Evolutionary conservation across 1,284 basidiomycete species (phyloP), one percentile per base, ranked within the genome.

Genomic region (Pterula multifida): DNA sequence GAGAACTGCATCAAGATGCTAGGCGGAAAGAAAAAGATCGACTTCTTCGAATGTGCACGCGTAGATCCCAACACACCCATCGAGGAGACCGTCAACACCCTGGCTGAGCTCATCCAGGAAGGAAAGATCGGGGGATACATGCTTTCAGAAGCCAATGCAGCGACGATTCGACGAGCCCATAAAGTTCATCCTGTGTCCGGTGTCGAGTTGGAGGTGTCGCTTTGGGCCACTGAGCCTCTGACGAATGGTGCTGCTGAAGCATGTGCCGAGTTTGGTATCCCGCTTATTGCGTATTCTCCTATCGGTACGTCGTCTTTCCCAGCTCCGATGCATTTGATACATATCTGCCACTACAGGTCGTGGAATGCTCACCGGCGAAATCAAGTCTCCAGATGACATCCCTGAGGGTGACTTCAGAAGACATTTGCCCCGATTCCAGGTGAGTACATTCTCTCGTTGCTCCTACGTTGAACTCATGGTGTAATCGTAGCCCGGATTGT

Each of bases 361-460:
- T 45, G 80, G 81, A 0, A 71, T 82, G 59, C 61, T 84, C 23
- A 70, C 73, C 0, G 75, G 78, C 6, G 61, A 64, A 36, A 71
- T 72, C 58, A 72, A 71, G 58, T 63, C 58, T 6, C 59, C 58
- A 6, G 66, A 70, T 28, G 78, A 81, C 19, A 24, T 65, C 26
- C 57, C 62, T 61, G 58, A 56, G 50, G 56, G 54, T 6, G 61
- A 65, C 26, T 45, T 58, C 13, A 61, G 55, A 17, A 56, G 49
- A 17, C 12, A 39, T 9, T 1, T 56, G 28, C 54, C 58, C 24
- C 56, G 60, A 3, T 66, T 62, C 59, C 47, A 63, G 53, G 39
- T 42, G 19, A 6, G 13, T 42, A 4, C 17, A n/a, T 42, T 1
- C 22, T n/a, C 51, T n/a, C 35, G 2, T 25, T 26, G 1, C n/a